Base-by-base conservation (phyloP, 768 basidiomycete genomes). In the Pisolithus microcarpus region DNA sequence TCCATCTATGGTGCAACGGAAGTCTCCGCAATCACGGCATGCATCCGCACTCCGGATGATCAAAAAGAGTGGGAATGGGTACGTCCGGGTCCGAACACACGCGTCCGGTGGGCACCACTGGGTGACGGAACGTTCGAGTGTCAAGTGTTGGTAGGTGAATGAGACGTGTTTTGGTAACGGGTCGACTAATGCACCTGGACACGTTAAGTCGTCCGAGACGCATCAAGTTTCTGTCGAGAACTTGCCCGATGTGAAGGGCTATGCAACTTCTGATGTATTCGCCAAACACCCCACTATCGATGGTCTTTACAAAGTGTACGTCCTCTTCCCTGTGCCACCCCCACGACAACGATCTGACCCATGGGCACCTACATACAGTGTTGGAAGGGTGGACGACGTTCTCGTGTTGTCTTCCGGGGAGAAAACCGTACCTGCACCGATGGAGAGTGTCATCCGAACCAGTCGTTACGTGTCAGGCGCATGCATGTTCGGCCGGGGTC, bases 231-330 rank as follows among this genome's bases (percentile, higher is more conserved):
- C 64, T 3, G 56, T 69, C 3, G 65, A 69, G 24, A 75, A 75
- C 44, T 23, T 74, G 5, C 52, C 57, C 3, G 68, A 77, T 34
- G 61, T 63, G 5, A 60, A 56, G 38, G 75, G 75, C 11, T 77
- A 76, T 44, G 70, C 70, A 1, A 75, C 70, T 10, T 70, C 68
- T 3, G 77, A 78, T 59, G 56, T 75, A 7, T 75, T 72, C 53
- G 49, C 68, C 31, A 65, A 63, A 23, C 77, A 79, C 52, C 74
- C 77, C 1, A 72, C 69, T 6, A 69, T 70, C 9, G 57, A 66
- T 4, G 61, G 66, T 13, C 58, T 73, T n/a, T 79, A 71, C 65
- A 75, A 68, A 57, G 61, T 75, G 74, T 76, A 49, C 5, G 60
- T 46, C 19, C 16, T 36, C 19, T 15, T n/a, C 8, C 48, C 21